Evolutionary conservation across 2,329 filamentous ascomycete genomes (phyloP).

Genomic region (Dryadomyces quercivorus): DNA sequence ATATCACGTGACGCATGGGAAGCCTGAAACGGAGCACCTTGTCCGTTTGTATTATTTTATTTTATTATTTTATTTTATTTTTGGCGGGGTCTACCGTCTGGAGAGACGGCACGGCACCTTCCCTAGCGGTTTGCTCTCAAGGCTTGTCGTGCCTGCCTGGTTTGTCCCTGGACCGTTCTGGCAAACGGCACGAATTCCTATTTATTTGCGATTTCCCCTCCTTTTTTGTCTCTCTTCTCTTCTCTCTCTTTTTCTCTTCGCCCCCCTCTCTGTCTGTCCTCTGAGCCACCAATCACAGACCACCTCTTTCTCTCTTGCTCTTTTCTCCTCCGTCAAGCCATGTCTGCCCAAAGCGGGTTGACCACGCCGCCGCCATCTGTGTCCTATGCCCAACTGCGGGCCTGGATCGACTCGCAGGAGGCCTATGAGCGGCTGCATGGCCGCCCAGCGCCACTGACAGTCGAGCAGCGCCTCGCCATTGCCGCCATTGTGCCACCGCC

Average conservation of each 20-base stretch:
- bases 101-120: not conserved
- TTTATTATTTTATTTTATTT: too few relatives aligned
- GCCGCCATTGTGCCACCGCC: slow-evolving; percentile 19
- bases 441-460: slow-evolving; percentile 23
- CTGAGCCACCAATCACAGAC: not conserved
- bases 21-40: too few relatives aligned
- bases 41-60: too few relatives aligned
- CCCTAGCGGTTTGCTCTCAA: not conserved
- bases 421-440: slow-evolving; percentile 19
- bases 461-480: slow-evolving; percentile 27
- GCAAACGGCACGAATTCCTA: not conserved
- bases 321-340: not conserved
- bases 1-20: too few relatives aligned
- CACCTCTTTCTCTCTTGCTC: not conserved
- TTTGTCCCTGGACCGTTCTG: too few relatives aligned
- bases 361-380: not conserved
- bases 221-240: not conserved
- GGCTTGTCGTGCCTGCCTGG: too few relatives aligned
- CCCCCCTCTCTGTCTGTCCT: not conserved
- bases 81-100: too few relatives aligned
- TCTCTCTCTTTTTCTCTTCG: not conserved
- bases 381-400: slow-evolving; percentile 16
- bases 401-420: slow-evolving; percentile 29
- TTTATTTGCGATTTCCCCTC: not conserved
- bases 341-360: not conserved